Conservation (phyloP, 768 basidiomycete species). For the Hypholoma sublateritium region DNA sequence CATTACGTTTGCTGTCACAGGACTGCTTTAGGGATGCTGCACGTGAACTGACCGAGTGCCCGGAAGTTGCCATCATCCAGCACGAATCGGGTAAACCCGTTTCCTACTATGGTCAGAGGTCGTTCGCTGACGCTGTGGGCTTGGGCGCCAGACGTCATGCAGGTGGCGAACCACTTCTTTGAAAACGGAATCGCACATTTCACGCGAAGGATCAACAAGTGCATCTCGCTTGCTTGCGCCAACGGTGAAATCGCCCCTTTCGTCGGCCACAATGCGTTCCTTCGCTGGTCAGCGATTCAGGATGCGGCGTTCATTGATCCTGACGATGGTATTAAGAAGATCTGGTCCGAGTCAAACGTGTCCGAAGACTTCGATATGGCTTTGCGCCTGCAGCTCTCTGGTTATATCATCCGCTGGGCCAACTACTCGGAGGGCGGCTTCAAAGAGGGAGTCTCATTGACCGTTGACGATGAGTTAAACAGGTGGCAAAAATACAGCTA, state of each 20-base stretch:
- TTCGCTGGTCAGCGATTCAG: slow-evolving; percentile 88
- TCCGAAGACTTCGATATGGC: slow-evolving; percentile 88
- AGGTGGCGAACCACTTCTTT: slow-evolving; percentile 87
- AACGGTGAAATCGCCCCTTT: slow-evolving; percentile 85
- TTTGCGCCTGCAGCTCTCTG: slow-evolving; percentile 60
- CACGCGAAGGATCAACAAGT: slow-evolving; percentile 83
- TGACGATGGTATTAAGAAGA: slow-evolving; percentile 63
- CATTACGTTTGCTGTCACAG: slow-evolving; percentile 23
- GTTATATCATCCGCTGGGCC: slow-evolving; percentile 82
- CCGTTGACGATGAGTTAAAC: slow-evolving; percentile 88
- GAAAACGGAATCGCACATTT: slow-evolving; percentile 91
- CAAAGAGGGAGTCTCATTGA: slow-evolving; percentile 90
- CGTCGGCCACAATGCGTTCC: slow-evolving; percentile 87
- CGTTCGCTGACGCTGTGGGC: slow-evolving; percentile 3
- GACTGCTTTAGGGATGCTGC: slow-evolving; percentile 92
- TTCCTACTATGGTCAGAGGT: background rate
- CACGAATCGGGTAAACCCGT: slow-evolving; percentile 70
- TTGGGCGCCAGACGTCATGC: slow-evolving; percentile 68
- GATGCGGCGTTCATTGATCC: slow-evolving; percentile 77
- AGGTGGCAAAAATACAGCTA: slow-evolving; percentile 91
- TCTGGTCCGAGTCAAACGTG: slow-evolving; percentile 83
- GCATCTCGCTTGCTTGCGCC: slow-evolving; percentile 76
- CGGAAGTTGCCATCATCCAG: slow-evolving; percentile 86
- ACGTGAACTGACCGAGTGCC: slow-evolving; percentile 78
- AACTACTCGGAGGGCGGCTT: slow-evolving; percentile 84